phyloP scores from a whole-genome alignment of 1,284 basidiomycete genomes.

The Vanrija sp. region DNA sequence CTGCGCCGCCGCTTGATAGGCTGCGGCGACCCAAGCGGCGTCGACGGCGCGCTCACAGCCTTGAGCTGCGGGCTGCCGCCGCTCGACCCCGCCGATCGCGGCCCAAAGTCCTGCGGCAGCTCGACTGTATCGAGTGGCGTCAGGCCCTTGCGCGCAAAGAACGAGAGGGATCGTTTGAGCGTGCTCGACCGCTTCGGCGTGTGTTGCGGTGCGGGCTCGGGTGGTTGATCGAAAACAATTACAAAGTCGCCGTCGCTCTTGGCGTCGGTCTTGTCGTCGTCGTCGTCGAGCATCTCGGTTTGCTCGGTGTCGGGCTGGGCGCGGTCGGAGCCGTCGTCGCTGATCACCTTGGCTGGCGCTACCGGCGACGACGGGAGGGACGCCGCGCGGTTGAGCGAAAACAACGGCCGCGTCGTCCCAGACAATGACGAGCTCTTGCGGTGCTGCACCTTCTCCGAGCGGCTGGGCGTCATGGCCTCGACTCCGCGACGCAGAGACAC shows the following conservation, averaged over 20 bases:
- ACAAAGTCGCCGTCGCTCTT: constrained; percentile 1
- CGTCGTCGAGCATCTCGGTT: neutral
- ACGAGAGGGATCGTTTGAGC: constrained; percentile 7
- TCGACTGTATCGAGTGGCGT: neutral
- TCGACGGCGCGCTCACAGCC: neutral
- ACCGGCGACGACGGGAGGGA: constrained; percentile 1
- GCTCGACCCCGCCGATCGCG: too few species aligned
- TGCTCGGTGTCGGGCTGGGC: neutral
- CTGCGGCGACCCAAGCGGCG: neutral
- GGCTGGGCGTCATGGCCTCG: neutral
- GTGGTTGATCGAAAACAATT: neutral
- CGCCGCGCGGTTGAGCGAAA: neutral
- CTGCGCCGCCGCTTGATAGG: constrained; percentile 11
- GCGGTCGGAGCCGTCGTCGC: neutral
- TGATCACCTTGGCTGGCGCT: too few species aligned
- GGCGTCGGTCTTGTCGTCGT: neutral
- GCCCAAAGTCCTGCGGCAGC: too few species aligned
- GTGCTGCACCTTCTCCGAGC: neutral
- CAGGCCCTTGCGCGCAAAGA: constrained; percentile 2
- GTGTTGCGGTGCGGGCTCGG: neutral
- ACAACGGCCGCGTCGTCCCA: neutral
- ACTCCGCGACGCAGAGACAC: neutral
- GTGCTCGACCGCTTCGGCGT: neutral
- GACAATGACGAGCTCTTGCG: neutral
- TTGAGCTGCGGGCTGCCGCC: too few species aligned